A percentile compares a stretch with the other conserved stretches of the same genome.
These are phyloP conservation scores for Alternaria triticina DNA, from an alignment of 2,329 filamentous ascomycete genomes.

Conservation along the genomic window DNA sequence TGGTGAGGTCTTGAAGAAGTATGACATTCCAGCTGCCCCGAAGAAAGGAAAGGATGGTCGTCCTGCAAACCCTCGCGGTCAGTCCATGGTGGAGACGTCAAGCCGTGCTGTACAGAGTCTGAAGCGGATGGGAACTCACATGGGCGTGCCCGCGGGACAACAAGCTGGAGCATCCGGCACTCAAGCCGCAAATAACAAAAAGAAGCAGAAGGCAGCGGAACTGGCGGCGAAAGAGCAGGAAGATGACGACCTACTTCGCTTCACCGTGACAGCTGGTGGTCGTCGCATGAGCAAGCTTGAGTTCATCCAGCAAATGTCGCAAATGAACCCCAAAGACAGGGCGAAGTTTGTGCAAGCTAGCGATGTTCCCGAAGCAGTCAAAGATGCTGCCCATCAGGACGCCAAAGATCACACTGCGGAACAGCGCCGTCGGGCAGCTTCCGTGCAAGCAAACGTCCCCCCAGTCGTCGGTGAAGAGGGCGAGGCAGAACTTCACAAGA, in stretches of 20 bases:
- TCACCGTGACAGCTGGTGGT: slow-evolving; percentile 76
- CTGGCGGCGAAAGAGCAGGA: slow-evolving; percentile 54
- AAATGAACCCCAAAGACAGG: slow-evolving; percentile 71
- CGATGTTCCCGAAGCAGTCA: slow-evolving; percentile 56
- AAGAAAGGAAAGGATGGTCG: slow-evolving; percentile 42
- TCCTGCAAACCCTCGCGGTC: slow-evolving; percentile 36
- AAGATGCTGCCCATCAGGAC: slow-evolving; percentile 54
- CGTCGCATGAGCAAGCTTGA: slow-evolving; percentile 80
- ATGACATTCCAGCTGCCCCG: slow-evolving; percentile 69
- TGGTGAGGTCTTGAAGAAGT: slow-evolving; percentile 85
- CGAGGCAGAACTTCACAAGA: slow-evolving; percentile 42
- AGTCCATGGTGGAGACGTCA: slow-evolving; percentile 38
- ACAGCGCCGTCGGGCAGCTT: slow-evolving; percentile 34
- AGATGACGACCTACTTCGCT: slow-evolving; percentile 75
- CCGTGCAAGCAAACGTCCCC: slow-evolving; percentile 34
- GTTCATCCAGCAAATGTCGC: slow-evolving; percentile 76
- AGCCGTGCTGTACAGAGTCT: slow-evolving; percentile 52
- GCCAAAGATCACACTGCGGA: slow-evolving; percentile 46
- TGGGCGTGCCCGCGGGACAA: slow-evolving; percentile 49
- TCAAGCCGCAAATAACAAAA: slow-evolving; percentile 25
- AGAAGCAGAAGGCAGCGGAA: slow-evolving; percentile 24
- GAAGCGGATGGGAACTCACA: slow-evolving; percentile 62
- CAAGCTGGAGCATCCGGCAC: slow-evolving; percentile 33
- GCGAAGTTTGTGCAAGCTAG: slow-evolving; percentile 57
- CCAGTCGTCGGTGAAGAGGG: slow-evolving; percentile 42